phyloP scores from a whole-genome alignment of 345 rosid species.

The Eucalyptus curtisii region DNA sequence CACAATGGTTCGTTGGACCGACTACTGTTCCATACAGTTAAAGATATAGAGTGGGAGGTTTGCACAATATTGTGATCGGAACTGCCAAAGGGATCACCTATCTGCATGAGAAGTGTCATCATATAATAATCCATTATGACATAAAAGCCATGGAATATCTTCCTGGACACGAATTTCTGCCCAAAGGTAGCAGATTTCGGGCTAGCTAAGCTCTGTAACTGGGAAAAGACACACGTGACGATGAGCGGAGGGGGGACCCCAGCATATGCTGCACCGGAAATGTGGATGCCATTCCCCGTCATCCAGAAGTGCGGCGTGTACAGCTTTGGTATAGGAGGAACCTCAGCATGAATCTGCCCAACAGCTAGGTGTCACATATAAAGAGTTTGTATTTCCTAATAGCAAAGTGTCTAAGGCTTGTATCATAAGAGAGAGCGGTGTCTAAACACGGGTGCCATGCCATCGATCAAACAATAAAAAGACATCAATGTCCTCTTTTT shows the following conservation, averaged over 20 bases:
- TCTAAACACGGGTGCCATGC: background rate
- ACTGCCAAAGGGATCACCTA: background rate
- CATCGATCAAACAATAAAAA: background rate
- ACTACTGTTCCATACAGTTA: background rate
- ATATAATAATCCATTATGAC: background rate
- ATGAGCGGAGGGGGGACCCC: too few relatives aligned
- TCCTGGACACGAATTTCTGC: background rate
- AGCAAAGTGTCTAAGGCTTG: background rate
- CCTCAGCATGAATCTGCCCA: background rate
- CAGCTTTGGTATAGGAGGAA: conserved; percentile 5
- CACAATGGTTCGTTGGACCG: background rate
- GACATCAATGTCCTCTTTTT: background rate
- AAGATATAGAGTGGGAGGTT: background rate
- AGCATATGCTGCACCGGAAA: background rate
- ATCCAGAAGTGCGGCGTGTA: conserved; percentile 1
- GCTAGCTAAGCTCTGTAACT: background rate
- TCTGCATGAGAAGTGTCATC: conserved; percentile 2
- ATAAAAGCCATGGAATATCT: conserved; percentile 5
- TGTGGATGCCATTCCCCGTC: background rate
- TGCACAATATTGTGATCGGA: background rate
- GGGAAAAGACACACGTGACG: background rate
- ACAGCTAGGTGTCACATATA: background rate
- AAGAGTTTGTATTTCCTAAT: background rate
- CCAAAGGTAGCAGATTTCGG: background rate
- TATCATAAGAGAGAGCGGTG: background rate